phyloP scores from a whole-genome alignment of 495 filamentous ascomycete genomes.

The Thermochaetoides thermophila region DNA sequence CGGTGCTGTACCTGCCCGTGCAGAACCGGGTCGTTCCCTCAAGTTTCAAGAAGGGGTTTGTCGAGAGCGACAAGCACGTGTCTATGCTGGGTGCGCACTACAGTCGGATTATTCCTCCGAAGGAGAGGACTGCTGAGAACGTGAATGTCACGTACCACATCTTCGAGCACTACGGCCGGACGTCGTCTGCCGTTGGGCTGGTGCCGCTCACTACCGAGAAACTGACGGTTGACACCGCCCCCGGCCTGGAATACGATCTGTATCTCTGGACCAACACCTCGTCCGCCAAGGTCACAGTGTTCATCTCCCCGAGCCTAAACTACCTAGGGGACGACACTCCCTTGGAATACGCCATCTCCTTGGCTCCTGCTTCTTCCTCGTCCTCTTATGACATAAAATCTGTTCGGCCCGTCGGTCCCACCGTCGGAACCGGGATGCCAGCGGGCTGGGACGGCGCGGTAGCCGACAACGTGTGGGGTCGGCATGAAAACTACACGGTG shows the following conservation, averaged over 20 bases:
- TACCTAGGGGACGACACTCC: constrained; percentile 41
- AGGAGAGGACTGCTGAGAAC: constrained; percentile 18
- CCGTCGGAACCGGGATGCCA: constrained; percentile 33
- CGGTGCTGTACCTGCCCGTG: constrained; percentile 44
- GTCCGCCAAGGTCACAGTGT: constrained; percentile 43
- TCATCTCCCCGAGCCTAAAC: constrained; percentile 46
- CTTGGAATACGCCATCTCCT: constrained; percentile 43
- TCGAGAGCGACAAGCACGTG: constrained; percentile 47
- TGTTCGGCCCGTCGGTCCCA: constrained; percentile 37
- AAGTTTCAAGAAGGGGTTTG: constrained; percentile 45
- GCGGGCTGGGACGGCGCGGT: constrained; percentile 43
- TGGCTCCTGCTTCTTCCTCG: constrained; percentile 24
- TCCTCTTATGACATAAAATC: constrained; percentile 17
- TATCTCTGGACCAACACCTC: constrained; percentile 44
- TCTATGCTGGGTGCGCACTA: constrained; percentile 47
- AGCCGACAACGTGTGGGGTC: constrained; percentile 43
- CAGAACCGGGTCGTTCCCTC: constrained; percentile 36
- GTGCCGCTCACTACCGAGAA: constrained; percentile 35
- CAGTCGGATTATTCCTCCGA: constrained; percentile 24
- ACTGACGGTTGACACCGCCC: constrained; percentile 31
- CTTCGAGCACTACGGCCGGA: constrained; percentile 41
- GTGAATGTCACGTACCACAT: constrained; percentile 35
- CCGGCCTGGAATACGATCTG: constrained; percentile 48
- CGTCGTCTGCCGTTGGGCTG: constrained; percentile 42
- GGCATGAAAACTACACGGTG: constrained; percentile 32